Evolutionary conservation across 129 eudicot genomes (phyloP).

Genomic region (Mikania micrantha): DNA sequence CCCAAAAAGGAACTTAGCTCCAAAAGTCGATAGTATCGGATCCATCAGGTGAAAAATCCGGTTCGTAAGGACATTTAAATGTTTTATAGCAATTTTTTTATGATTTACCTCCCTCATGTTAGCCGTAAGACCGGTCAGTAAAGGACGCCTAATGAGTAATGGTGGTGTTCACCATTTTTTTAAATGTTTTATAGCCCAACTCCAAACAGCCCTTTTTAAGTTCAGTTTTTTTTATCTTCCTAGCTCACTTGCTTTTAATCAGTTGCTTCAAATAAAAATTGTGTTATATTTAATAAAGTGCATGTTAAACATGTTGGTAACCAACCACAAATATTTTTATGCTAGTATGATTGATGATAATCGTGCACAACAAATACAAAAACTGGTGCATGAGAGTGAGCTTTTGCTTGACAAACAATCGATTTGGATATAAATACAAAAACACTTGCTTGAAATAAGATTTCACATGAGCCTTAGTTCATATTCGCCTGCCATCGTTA

Average conservation of each 20-base stretch:
- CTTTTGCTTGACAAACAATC: conserved; percentile 4
- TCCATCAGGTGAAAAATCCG: too few species aligned
- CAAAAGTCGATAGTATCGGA: too few species aligned
- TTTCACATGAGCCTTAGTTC: conserved; percentile 68
- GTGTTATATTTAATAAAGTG: not conserved
- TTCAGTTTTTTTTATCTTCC: too few species aligned
- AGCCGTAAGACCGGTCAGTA: too few species aligned
- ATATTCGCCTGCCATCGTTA: conserved; percentile 97
- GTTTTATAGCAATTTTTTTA: too few species aligned
- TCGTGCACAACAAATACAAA: conserved; percentile 24
- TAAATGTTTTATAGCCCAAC: too few species aligned
- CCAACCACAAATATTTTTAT: not conserved
- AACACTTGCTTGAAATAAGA: conserved; percentile 12
- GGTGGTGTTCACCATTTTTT: too few species aligned
- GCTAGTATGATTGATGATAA: conserved; percentile 7
- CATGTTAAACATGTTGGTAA: not conserved
- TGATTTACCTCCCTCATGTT: too few species aligned
- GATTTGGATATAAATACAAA: conserved; percentile 14
- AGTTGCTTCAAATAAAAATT: not conserved
- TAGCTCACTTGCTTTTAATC: not conserved
- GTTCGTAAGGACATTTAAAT: too few species aligned
- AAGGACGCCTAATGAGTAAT: too few species aligned
- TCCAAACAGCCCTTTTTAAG: too few species aligned
- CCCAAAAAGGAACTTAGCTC: too few species aligned
- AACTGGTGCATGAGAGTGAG: not conserved